Evolutionary conservation across 116 monocot species (phyloP), one percentile per base, ranked within the genome.

Genomic region (Iris pallida): DNA sequence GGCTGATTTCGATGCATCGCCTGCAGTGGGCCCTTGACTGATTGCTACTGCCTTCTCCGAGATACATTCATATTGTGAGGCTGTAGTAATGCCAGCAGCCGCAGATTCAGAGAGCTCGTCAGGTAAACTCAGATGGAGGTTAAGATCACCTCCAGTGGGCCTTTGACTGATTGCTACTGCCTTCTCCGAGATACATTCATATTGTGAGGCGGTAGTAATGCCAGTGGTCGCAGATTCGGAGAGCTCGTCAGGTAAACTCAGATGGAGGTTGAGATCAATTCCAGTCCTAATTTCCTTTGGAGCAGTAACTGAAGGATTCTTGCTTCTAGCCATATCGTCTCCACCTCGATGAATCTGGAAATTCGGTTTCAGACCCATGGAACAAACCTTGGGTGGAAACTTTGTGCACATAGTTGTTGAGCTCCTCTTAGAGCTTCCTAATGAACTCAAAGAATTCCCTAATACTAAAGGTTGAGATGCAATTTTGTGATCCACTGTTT

Each of bases 401-500:
- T 70, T 55, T 53, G 84, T 78, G 70, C 63, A 85, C 9, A 49
- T 65, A 71, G 83, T 81, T 52, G 80, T 68, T 4, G 85, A 85
- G 61, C 92, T 88, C 62, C 72, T 65, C 61, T 81, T 88, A 71
- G 85, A 81, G 74, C 68, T 81, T n/a, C 85, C 85, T 46, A 88
- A 88, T 2, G 78, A 78, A 74, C 75, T 78, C 41, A 76, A 52
- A 2, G 84, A 81, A 15, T 17, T 57, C 15, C 68, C 73, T 43
- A 81, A 70, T 78, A 71, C 78, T 11, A 85, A 71, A 15, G 69
- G 46, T 11, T 76, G 71, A 5, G 63, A 73, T 15, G 75, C 73
- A 66, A 67, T 56, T 66, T 72, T 63, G 6, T 56, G 45, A 47
- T 13, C 45, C 43, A 45, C 13, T 7, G 11, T 10, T 65, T 45